Evolutionary conservation across 768 basidiomycete genomes (phyloP).

Genomic region (Clathrus columnatus): DNA sequence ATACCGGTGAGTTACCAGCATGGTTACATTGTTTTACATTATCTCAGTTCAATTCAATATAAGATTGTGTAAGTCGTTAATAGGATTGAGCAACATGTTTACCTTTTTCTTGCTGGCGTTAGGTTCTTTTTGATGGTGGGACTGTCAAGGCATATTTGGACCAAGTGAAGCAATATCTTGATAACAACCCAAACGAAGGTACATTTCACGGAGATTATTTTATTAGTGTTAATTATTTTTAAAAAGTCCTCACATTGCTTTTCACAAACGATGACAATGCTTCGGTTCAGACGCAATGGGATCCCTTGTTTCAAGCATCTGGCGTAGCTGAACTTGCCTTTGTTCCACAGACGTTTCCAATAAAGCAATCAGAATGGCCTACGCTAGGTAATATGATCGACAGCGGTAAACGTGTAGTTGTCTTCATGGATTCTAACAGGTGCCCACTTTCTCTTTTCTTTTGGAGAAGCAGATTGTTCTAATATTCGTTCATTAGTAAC

Average conservation of each 20-base stretch:
- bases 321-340: constrained; percentile 37
- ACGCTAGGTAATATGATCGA: constrained; percentile 56
- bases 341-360: constrained; percentile 38
- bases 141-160: constrained; percentile 36
- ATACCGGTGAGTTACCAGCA: constrained; percentile 38
- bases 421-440: constrained; percentile 42
- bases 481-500: not conserved
- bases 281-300: constrained; percentile 40
- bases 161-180: constrained; percentile 46
- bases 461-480: not conserved
- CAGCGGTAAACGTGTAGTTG: constrained; percentile 47
- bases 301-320: constrained; percentile 41
- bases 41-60: not conserved
- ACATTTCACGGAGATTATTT: not conserved
- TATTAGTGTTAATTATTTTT: not conserved
- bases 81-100: not conserved
- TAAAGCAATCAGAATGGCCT: constrained; percentile 47
- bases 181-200: constrained; percentile 49
- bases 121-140: constrained; percentile 54
- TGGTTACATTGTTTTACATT: not conserved
- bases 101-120: constrained; percentile 11
- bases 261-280: constrained; percentile 59
- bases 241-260: constrained; percentile 44
- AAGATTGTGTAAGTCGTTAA: constrained; percentile 16
- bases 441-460: not conserved